These are phyloP conservation scores for Geosmithia putterillii DNA, from an alignment of 2,329 filamentous ascomycete genomes.

Conservation along the genomic window DNA sequence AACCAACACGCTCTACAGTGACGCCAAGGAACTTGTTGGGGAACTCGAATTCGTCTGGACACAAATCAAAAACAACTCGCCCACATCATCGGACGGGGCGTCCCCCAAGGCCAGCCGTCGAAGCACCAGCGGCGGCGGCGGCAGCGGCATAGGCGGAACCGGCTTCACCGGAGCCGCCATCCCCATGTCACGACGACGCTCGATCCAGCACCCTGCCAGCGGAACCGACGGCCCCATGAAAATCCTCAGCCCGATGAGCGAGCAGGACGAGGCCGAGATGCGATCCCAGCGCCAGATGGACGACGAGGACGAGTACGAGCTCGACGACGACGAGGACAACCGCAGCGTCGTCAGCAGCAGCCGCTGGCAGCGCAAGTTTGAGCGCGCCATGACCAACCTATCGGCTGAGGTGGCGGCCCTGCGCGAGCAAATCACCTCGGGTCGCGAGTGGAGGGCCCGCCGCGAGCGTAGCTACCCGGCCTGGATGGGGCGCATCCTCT, in stretches of 20 bases:
- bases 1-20: constrained; percentile 26
- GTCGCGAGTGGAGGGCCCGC: constrained; percentile 57
- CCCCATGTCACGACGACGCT: constrained; percentile 15
- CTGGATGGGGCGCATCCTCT: constrained; percentile 61
- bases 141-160: not conserved
- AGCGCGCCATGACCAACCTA: constrained; percentile 75
- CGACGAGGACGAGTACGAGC: constrained; percentile 30
- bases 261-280: constrained; percentile 58
- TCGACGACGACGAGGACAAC: constrained; percentile 16
- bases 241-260: constrained; percentile 75
- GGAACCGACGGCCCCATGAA: constrained; percentile 47
- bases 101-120: constrained; percentile 36
- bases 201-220: constrained; percentile 32
- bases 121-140: not conserved
- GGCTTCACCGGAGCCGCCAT: too few species aligned
- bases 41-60: constrained; percentile 99
- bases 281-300: constrained; percentile 36
- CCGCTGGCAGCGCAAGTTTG: constrained; percentile 72
- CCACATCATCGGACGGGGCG: constrained; percentile 47
- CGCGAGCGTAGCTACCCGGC: constrained; percentile 51
- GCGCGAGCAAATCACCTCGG: constrained; percentile 75
- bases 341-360: constrained; percentile 23
- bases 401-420: constrained; percentile 87
- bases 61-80: constrained; percentile 81
- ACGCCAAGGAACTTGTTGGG: constrained; percentile 75